These are phyloP conservation scores for Xylariomycetidae sp. DNA, from an alignment of 2,329 filamentous ascomycete genomes.

Conservation along the genomic window DNA sequence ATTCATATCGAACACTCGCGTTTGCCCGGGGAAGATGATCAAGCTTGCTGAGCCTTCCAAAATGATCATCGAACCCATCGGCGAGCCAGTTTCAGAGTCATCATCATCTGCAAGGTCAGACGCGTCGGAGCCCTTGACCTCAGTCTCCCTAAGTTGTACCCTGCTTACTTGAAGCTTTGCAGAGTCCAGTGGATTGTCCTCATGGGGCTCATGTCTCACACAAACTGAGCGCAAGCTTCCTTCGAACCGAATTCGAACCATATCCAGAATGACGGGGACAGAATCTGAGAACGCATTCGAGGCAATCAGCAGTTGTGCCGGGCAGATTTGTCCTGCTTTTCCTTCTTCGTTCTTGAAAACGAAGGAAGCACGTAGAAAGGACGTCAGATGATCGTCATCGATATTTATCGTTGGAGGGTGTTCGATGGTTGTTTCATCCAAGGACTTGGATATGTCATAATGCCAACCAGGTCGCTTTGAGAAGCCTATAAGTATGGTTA, in stretches of 20 bases:
- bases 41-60: conserved; percentile 59
- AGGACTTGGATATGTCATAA: conserved; percentile 55
- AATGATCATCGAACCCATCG: conserved; percentile 27
- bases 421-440: conserved; percentile 43
- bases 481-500: conserved; percentile 48
- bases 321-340: conserved; percentile 56
- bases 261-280: conserved; percentile 45
- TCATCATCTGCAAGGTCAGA: too few species aligned
- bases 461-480: conserved; percentile 51
- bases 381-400: conserved; percentile 45
- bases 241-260: conserved; percentile 50
- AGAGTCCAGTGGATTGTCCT: conserved; percentile 5
- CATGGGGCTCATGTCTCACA: conserved; percentile 38
- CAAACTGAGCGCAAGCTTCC: conserved; percentile 53
- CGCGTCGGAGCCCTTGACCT: conserved; percentile 24
- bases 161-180: conserved; percentile 14
- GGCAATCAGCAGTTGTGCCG: conserved; percentile 52
- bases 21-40: conserved; percentile 61
- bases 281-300: conserved; percentile 53
- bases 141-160: conserved; percentile 15
- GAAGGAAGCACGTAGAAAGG: conserved; percentile 52
- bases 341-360: conserved; percentile 54
- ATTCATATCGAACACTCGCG: conserved; percentile 65
- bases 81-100: conserved; percentile 18
- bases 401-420: conserved; percentile 47